Conservation (phyloP, 345 rosid genomes). For the Diplotaxis tenuifolia region DNA sequence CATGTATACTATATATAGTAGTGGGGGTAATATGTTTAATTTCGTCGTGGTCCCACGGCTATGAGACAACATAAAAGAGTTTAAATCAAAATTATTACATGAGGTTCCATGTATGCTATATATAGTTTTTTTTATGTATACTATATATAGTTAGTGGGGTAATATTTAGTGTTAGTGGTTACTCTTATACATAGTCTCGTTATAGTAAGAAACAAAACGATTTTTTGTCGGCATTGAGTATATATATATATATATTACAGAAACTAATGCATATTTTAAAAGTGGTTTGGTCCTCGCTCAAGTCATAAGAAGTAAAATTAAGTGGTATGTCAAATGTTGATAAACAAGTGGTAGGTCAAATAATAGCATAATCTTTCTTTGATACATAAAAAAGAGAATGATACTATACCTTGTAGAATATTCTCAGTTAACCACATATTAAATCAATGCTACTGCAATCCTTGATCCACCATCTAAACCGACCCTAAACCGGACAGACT, state of each 20-base stretch:
- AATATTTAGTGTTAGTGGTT: no score
- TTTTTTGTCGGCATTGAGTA: no score
- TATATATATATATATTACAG: no score
- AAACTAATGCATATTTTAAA: neutral
- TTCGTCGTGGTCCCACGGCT: conserved; percentile 30
- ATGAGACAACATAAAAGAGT: neutral
- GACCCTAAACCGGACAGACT: no score
- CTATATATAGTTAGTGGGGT: neutral
- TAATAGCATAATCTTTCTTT: neutral
- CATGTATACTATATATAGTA: no score
- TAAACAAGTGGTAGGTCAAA: no score
- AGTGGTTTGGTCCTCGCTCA: conserved; percentile 22
- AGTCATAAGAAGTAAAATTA: neutral
- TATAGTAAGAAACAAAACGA: neutral
- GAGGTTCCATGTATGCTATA: conserved; percentile 24
- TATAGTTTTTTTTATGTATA: no score
- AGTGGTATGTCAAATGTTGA: no score
- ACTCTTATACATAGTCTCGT: no score
- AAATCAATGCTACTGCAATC: neutral
- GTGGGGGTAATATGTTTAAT: conserved; percentile 32
- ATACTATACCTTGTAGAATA: conserved; percentile 1
- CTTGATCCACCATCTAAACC: no score
- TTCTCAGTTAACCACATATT: conserved; percentile 6
- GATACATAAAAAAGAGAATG: neutral
- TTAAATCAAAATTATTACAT: conserved; percentile 7